phyloP scores from a whole-genome alignment of 768 basidiomycete species.

The Tricholoma sp. region DNA sequence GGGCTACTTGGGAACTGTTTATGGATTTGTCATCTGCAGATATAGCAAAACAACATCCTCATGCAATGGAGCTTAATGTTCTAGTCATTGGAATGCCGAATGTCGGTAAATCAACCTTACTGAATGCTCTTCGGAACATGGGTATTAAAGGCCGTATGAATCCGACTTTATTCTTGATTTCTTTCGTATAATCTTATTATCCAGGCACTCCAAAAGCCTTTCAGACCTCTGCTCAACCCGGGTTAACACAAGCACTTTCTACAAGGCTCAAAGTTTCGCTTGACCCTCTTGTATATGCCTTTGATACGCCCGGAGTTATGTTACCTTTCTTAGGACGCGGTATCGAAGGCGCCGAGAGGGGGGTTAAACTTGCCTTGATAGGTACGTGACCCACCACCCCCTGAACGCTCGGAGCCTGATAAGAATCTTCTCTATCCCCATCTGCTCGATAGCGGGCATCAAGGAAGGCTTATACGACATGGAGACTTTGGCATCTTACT shows the following conservation, averaged over 20 bases:
- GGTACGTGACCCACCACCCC: conserved; percentile 48
- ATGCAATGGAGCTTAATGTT: conserved; percentile 77
- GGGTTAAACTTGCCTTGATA: conserved; percentile 88
- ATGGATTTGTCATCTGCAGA: conserved; percentile 33
- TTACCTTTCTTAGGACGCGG: conserved; percentile 90
- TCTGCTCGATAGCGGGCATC: conserved; percentile 66
- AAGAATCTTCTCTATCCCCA: neutral
- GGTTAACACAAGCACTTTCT: conserved; percentile 84
- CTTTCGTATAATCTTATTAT: neutral
- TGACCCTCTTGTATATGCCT: conserved; percentile 84
- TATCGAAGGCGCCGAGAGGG: conserved; percentile 80
- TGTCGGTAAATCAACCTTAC: conserved; percentile 92
- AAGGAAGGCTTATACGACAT: conserved; percentile 89
- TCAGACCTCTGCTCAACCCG: conserved; percentile 83
- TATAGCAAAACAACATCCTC: conserved; percentile 62
- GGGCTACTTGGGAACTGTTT: neutral
- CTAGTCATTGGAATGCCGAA: conserved; percentile 99
- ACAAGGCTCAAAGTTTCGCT: conserved; percentile 82
- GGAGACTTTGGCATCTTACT: conserved; percentile 80
- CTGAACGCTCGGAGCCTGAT: conserved; percentile 14
- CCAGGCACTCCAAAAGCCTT: conserved; percentile 83
- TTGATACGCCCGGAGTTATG: conserved; percentile 97
- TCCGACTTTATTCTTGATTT: conserved; percentile 5
- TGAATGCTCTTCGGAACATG: conserved; percentile 84
- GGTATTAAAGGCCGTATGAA: conserved; percentile 83